Percentiles rank a stretch among this genome's conserved stretches.
phyloP scores from a whole-genome alignment of 768 basidiomycete species.

The Lenzites betulinus region DNA sequence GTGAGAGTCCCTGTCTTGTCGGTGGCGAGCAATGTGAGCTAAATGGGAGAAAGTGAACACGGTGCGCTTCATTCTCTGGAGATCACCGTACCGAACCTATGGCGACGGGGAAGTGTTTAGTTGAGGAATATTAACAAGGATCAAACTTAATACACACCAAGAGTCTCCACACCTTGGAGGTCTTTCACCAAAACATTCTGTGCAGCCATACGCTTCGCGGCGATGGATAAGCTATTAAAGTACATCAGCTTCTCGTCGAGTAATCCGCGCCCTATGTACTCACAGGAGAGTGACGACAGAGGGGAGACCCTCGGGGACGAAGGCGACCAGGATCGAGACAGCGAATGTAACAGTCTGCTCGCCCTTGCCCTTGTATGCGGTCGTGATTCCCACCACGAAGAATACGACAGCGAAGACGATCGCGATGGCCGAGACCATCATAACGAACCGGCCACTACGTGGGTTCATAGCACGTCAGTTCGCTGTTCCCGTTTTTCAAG shows the following conservation, averaged over 20 bases:
- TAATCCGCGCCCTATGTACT: constrained; percentile 2
- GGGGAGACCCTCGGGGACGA: constrained; percentile 63
- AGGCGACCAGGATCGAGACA: constrained; percentile 61
- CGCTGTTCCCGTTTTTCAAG: not conserved
- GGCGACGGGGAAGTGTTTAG: not conserved
- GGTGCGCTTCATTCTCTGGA: not conserved
- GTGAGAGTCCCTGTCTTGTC: constrained; percentile 76
- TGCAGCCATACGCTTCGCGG: constrained; percentile 70
- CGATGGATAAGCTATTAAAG: constrained; percentile 51
- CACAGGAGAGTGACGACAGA: constrained; percentile 64
- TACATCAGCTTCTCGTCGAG: too few relatives aligned
- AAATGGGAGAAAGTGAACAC: constrained; percentile 13
- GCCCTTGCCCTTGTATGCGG: constrained; percentile 63
- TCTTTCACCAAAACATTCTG: constrained; percentile 76
- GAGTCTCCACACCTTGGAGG: constrained; percentile 70
- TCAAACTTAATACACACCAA: constrained; percentile 41
- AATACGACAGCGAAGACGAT: constrained; percentile 63
- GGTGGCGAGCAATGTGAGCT: constrained; percentile 67
- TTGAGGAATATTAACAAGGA: not conserved
- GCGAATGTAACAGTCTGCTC: constrained; percentile 63
- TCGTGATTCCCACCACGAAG: constrained; percentile 66
- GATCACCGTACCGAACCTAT: constrained; percentile 27
- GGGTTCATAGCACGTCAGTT: not conserved
- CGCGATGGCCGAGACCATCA: constrained; percentile 62
- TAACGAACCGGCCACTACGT: constrained; percentile 57